A percentile compares a stretch with the other conserved stretches of the same genome.
phyloP scores from a whole-genome alignment of 2,329 filamentous ascomycete species.

The Ceratocystis huliohia region DNA sequence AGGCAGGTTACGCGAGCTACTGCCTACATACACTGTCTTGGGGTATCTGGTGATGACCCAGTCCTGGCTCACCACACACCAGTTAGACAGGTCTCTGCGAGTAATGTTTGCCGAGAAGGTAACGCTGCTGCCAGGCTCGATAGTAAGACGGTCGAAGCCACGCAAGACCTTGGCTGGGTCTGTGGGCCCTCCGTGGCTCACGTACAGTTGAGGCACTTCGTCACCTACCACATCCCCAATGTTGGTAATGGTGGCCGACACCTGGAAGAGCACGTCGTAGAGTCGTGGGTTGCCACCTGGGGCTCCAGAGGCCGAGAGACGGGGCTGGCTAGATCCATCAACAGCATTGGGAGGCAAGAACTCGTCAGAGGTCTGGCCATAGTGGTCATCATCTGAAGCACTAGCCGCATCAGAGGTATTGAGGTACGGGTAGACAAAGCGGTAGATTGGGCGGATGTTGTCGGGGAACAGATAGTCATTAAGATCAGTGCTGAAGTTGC shows the following conservation, averaged over 20 bases:
- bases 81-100: constrained; percentile 74
- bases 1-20: constrained; percentile 43
- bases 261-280: constrained; percentile 56
- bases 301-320: constrained; percentile 37
- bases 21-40: constrained; percentile 44
- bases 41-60: constrained; percentile 52
- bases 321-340: constrained; percentile 45
- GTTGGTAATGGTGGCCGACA: constrained; percentile 58
- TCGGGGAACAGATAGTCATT: constrained; percentile 57
- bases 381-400: constrained; percentile 46
- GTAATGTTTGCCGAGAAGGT: constrained; percentile 59
- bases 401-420: constrained; percentile 47
- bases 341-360: constrained; percentile 49
- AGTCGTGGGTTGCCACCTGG: constrained; percentile 53
- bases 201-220: constrained; percentile 64
- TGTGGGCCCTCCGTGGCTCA: constrained; percentile 65
- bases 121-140: constrained; percentile 54
- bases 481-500: constrained; percentile 49
- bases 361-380: constrained; percentile 43
- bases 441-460: constrained; percentile 37
- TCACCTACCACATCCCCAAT: constrained; percentile 52
- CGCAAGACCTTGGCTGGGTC: constrained; percentile 58
- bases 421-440: constrained; percentile 60
- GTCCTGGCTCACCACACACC: constrained; percentile 68
- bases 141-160: constrained; percentile 63